Evolutionary conservation across 2,329 filamentous ascomycete species (phyloP).

Genomic region (Mycosphaerella arachidis): DNA sequence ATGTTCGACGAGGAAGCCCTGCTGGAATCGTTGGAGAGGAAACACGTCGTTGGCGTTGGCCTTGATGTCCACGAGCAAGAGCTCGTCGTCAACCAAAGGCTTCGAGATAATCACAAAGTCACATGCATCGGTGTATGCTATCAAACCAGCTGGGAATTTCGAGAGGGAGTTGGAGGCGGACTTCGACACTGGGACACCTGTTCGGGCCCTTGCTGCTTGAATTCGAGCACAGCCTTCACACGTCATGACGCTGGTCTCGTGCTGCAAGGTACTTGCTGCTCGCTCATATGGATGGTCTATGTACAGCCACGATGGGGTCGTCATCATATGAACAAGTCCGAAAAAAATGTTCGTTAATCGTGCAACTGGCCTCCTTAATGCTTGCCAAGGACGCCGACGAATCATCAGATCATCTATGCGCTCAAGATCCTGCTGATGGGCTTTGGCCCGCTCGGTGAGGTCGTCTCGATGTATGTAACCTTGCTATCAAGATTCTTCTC

Average conservation of each 20-base stretch:
- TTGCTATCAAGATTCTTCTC: constrained; percentile 11
- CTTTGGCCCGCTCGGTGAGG: constrained; percentile 3
- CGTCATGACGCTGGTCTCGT: neutral
- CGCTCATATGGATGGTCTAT: neutral
- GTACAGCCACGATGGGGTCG: neutral
- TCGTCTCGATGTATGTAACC: constrained; percentile 12
- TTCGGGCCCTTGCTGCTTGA: neutral
- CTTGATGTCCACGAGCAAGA: constrained; percentile 61
- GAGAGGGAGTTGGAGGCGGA: constrained; percentile 6
- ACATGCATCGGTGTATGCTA: constrained; percentile 9
- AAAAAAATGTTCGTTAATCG: neutral
- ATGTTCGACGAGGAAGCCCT: constrained; percentile 62
- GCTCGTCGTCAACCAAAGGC: constrained; percentile 47
- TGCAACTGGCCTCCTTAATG: neutral
- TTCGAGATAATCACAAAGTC: constrained; percentile 31
- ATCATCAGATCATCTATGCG: neutral
- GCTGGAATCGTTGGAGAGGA: constrained; percentile 52
- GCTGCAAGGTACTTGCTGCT: neutral
- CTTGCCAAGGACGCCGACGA: neutral
- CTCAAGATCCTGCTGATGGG: constrained; percentile 13
- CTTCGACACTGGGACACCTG: constrained; percentile 10
- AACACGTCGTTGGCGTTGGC: constrained; percentile 48
- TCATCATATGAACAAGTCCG: neutral
- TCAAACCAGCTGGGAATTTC: constrained; percentile 5
- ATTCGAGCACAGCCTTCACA: neutral